Evolutionary conservation across 441 rosid genomes (phyloP), one percentile per base, ranked within the genome.

Genomic region (Rhodomyrtus psidioides): DNA sequence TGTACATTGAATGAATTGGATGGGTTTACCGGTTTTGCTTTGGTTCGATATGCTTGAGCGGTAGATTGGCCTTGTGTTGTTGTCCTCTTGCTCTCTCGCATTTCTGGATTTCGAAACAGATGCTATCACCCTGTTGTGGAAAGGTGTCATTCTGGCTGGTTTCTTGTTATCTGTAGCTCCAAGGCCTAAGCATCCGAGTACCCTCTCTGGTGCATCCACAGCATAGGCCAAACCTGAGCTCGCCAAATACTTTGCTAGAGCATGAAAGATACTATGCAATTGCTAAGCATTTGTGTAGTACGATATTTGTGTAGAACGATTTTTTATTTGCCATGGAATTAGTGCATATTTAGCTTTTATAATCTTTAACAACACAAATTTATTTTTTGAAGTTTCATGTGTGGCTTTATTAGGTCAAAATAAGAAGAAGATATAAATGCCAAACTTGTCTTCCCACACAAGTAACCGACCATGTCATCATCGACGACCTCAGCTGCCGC

Each of bases 191-290:
- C n/a, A n/a, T n/a, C n/a, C 10, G 98, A 96, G 58, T 95, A 83
- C 90, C 95, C 99, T 83, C 98, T 96, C 85, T 98, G 91, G 89
- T 96, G 94, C 90, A 90, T 96, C 87, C 98, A 96, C 59, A 98
- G 99, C 30, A 85, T 96, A 74, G 99, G 98, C 46, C 92, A 96
- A 59, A 83, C 93, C 3, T 90, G 90, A 44, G 92, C 96, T 88
- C 94, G 95, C 53, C 90, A 94, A 88, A 95, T 97, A 49, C 96
- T 96, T 5, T 59, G 83, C 58, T 96, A 95, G 53, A 51, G 53
- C 53, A 15, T 12, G 53, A 51, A 51, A 51, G 16, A 51, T 51
- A 13, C 16, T 12, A 51, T 5, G 53, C 53, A 51, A 51, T 51
- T 4, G 15, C 53, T 51, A 51, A 53, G 55, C 19, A 53, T 53